These are phyloP conservation scores for Vanrija sp. DNA, from an alignment of 1,284 basidiomycete genomes.

Conservation along the genomic window DNA sequence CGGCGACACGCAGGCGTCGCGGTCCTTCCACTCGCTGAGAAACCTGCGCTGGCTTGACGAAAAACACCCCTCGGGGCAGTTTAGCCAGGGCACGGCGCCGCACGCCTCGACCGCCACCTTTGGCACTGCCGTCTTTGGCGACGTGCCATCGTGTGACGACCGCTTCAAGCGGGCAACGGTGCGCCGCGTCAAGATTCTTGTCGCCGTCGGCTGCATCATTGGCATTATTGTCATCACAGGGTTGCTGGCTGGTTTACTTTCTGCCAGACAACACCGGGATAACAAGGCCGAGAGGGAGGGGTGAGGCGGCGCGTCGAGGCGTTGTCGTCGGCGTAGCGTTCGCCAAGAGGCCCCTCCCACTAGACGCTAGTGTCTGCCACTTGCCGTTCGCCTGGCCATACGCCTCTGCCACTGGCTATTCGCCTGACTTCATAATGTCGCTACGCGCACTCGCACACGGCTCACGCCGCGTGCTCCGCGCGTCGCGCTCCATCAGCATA, in stretches of 20 bases:
- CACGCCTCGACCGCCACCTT: slow-evolving; percentile 4
- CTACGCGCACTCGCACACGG: too few species aligned
- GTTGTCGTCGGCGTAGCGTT: too few species aligned
- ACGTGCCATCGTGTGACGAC: slow-evolving; percentile 12
- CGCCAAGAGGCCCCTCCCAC: too few species aligned
- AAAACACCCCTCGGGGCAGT: background rate
- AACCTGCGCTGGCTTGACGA: slow-evolving; percentile 5
- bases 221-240: slow-evolving; percentile 25
- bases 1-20: background rate
- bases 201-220: slow-evolving; percentile 11
- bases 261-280: slow-evolving; percentile 1
- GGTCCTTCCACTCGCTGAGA: slow-evolving; percentile 4
- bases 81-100: background rate
- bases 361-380: too few species aligned
- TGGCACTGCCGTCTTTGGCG: slow-evolving; percentile 10
- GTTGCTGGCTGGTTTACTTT: slow-evolving; percentile 25
- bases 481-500: background rate
- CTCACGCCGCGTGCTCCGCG: background rate
- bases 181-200: slow-evolving; percentile 5
- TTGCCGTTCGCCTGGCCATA: too few species aligned
- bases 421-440: too few species aligned
- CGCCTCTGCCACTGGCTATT: too few species aligned
- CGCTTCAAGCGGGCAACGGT: background rate
- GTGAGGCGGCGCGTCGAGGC: too few species aligned
- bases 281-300: background rate